Evolutionary conservation across 805 yeast genomes (phyloP).

Genomic region (Zygotorulaspora chibaensis): DNA sequence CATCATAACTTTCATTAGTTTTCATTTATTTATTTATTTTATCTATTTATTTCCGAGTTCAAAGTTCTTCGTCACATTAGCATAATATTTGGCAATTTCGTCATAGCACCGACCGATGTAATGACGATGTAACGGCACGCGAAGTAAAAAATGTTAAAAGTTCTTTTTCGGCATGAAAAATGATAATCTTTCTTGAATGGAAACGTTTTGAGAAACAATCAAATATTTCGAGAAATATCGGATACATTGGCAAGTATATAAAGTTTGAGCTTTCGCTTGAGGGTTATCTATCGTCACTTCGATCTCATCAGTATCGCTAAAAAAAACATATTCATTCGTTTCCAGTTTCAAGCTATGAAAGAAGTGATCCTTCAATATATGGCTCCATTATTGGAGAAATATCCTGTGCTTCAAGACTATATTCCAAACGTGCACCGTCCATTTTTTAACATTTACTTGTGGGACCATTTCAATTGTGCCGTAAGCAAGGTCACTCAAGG

Average conservation of each 20-base stretch:
- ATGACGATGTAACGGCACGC: neutral
- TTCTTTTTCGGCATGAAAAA: neutral
- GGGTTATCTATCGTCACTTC: too few relatives aligned
- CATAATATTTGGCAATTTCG: neutral
- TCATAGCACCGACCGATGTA: neutral
- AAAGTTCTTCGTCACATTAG: neutral
- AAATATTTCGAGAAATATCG: neutral
- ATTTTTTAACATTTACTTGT: constrained; percentile 34
- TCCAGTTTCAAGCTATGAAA: constrained; percentile 1
- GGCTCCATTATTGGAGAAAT: constrained; percentile 20
- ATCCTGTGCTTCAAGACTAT: constrained; percentile 17
- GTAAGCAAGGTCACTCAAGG: constrained; percentile 25
- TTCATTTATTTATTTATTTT: neutral
- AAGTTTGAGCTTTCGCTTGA: neutral
- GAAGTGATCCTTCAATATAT: constrained; percentile 14
- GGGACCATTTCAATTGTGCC: constrained; percentile 28
- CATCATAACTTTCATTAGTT: neutral
- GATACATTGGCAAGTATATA: neutral
- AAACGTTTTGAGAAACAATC: neutral
- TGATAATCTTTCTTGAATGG: neutral
- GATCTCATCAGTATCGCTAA: neutral
- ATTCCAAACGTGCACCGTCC: constrained; percentile 34
- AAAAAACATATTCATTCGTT: neutral
- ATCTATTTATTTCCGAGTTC: neutral
- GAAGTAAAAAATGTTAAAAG: neutral